Evolutionary conservation across 768 basidiomycete genomes (phyloP).

Genomic region (Cyclocybe cylindracea): DNA sequence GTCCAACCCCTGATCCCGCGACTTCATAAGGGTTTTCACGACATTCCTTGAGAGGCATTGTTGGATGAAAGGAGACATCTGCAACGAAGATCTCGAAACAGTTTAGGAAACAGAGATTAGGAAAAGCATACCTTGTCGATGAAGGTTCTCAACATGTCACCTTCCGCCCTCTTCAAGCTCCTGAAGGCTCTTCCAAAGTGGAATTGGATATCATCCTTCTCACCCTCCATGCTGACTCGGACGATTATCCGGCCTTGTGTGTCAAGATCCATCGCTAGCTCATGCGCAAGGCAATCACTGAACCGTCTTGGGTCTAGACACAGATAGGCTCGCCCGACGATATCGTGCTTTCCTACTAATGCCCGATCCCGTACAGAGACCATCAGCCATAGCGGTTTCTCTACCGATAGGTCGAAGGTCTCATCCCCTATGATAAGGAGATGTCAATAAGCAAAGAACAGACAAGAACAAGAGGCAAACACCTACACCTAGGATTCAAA

Average conservation of each 20-base stretch:
- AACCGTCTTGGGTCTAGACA: conserved; percentile 89
- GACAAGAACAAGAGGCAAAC: conserved; percentile 2
- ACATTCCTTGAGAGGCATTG: conserved; percentile 80
- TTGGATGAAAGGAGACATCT: conserved; percentile 95
- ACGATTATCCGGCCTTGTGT: conserved; percentile 82
- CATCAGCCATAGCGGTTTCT: conserved; percentile 96
- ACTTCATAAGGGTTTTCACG: conserved; percentile 78
- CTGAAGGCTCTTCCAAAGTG: conserved; percentile 97
- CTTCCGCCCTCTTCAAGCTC: conserved; percentile 88
- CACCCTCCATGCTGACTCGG: conserved; percentile 96
- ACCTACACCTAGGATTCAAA: conserved; percentile 85
- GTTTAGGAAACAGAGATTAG: background rate
- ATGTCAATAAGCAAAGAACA: conserved; percentile 4
- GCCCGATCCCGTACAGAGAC: conserved; percentile 91
- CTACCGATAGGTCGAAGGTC: conserved; percentile 92
- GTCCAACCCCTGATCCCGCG: conserved; percentile 57
- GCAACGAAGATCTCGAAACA: background rate
- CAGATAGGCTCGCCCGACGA: conserved; percentile 87
- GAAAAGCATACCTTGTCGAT: conserved; percentile 82
- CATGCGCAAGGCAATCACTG: conserved; percentile 87
- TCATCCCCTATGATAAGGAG: conserved; percentile 79
- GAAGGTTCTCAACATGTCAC: conserved; percentile 94
- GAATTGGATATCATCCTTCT: conserved; percentile 97
- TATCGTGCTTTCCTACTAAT: conserved; percentile 90
- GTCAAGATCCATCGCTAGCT: conserved; percentile 91